A percentile compares a stretch with the other conserved stretches of the same genome.
These are phyloP conservation scores for Leucocoprinus gongylophorus DNA, from an alignment of 1,284 basidiomycete species.

Conservation along the genomic window DNA sequence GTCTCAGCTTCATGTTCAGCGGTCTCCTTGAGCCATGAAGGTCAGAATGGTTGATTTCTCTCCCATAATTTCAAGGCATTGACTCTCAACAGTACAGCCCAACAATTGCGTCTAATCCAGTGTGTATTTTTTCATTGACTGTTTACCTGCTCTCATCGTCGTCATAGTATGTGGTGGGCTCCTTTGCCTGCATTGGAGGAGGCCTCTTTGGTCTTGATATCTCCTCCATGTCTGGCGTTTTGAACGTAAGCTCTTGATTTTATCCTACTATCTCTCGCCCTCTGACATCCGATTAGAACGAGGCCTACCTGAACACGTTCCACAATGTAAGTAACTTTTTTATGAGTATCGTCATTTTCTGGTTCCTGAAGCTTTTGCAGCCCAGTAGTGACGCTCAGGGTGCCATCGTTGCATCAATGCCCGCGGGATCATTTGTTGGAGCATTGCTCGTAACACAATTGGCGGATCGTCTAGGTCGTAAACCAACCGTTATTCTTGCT, in stretches of 20 bases:
- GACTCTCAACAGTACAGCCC: constrained; percentile 36
- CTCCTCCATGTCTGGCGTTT: constrained; percentile 73
- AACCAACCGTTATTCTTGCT: constrained; percentile 54
- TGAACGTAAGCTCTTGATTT: constrained; percentile 38
- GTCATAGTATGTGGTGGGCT: constrained; percentile 57
- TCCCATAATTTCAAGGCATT: too few species aligned
- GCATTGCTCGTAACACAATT: constrained; percentile 54
- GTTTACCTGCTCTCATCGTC: background rate
- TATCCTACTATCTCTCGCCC: too few species aligned
- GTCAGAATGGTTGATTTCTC: too few species aligned
- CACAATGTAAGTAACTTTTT: constrained; percentile 30
- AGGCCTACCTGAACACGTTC: constrained; percentile 47
- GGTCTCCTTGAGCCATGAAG: too few species aligned
- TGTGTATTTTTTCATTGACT: constrained; percentile 20
- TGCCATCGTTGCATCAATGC: constrained; percentile 74
- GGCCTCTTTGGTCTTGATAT: constrained; percentile 76
- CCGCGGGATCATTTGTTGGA: constrained; percentile 61
- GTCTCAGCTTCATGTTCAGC: too few species aligned
- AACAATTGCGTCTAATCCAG: constrained; percentile 44
- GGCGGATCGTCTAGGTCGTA: constrained; percentile 61
- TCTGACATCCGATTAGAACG: constrained; percentile 37
- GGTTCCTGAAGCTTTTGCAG: constrained; percentile 37
- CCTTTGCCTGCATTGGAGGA: constrained; percentile 76
- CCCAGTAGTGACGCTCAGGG: constrained; percentile 44
- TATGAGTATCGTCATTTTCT: background rate